Evolutionary conservation across 805 yeast species (phyloP).

Genomic region (Cyberlindnera subsufficiens): DNA sequence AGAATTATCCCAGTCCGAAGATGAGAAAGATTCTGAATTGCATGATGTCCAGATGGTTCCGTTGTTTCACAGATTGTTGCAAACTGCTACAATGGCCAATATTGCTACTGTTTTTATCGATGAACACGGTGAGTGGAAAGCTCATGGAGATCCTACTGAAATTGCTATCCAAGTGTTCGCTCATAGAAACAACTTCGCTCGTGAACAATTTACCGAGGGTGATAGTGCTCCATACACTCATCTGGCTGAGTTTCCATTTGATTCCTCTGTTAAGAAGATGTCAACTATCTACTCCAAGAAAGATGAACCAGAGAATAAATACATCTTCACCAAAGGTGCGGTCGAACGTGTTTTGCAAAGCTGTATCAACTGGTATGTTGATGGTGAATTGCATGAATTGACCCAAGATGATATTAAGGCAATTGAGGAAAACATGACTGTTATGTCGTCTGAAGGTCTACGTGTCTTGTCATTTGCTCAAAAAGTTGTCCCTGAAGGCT

Average conservation of each 20-base stretch:
- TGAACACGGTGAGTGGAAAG: constrained; percentile 52
- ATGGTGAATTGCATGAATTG: constrained; percentile 29
- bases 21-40: constrained; percentile 5
- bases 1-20: constrained; percentile 17
- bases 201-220: constrained; percentile 38
- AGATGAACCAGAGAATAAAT: constrained; percentile 23
- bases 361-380: constrained; percentile 46
- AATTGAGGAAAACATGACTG: constrained; percentile 52
- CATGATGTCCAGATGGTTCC: background rate
- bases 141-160: constrained; percentile 88
- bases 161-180: constrained; percentile 80
- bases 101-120: constrained; percentile 60
- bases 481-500: constrained; percentile 28
- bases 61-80: constrained; percentile 41
- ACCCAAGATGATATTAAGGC: constrained; percentile 32
- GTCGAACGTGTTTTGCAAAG: constrained; percentile 60
- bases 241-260: constrained; percentile 66
- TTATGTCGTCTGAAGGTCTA: constrained; percentile 58
- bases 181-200: constrained; percentile 46
- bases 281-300: constrained; percentile 45
- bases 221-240: constrained; percentile 27
- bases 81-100: constrained; percentile 72
- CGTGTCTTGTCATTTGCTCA: constrained; percentile 69
- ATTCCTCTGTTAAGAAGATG: constrained; percentile 71
- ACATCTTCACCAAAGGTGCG: constrained; percentile 64